These are phyloP conservation scores for Cercospora sp. DNA, from an alignment of 2,329 filamentous ascomycete species.

Conservation along the genomic window DNA sequence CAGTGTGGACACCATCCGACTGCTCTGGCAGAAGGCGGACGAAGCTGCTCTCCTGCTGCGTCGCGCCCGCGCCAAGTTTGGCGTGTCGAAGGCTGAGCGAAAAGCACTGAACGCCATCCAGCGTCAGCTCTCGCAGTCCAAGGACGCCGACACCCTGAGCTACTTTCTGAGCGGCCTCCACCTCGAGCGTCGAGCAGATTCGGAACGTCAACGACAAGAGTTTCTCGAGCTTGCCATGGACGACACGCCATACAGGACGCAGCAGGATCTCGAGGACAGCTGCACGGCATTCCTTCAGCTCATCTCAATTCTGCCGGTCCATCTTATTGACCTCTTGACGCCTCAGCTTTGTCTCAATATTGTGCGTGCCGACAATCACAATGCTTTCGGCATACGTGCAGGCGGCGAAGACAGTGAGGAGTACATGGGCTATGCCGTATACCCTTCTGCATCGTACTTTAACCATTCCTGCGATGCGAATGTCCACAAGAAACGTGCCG, in stretches of 20 bases:
- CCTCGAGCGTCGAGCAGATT: constrained; percentile 36
- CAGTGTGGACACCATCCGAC: constrained; percentile 24
- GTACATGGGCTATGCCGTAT: constrained; percentile 53
- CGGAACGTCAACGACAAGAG: constrained; percentile 35
- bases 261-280: constrained; percentile 44
- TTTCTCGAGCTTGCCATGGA: constrained; percentile 46
- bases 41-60: constrained; percentile 21
- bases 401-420: constrained; percentile 48
- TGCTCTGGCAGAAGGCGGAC: constrained; percentile 29
- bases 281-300: constrained; percentile 48
- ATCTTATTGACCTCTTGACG: constrained; percentile 41
- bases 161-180: constrained; percentile 48
- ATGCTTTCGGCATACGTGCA: constrained; percentile 49
- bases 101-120: constrained; percentile 18
- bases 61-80: background rate
- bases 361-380: constrained; percentile 47
- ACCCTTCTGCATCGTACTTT: constrained; percentile 51
- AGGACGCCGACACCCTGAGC: constrained; percentile 43
- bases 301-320: constrained; percentile 42
- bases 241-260: constrained; percentile 45
- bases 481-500: constrained; percentile 45
- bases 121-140: constrained; percentile 17
- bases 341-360: constrained; percentile 40
- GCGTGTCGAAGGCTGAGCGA: constrained; percentile 18
- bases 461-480: constrained; percentile 52